Evolutionary conservation across 495 filamentous ascomycete genomes (phyloP), one percentile per base, ranked within the genome.

Genomic region (Lindgomyces ingoldianus): DNA sequence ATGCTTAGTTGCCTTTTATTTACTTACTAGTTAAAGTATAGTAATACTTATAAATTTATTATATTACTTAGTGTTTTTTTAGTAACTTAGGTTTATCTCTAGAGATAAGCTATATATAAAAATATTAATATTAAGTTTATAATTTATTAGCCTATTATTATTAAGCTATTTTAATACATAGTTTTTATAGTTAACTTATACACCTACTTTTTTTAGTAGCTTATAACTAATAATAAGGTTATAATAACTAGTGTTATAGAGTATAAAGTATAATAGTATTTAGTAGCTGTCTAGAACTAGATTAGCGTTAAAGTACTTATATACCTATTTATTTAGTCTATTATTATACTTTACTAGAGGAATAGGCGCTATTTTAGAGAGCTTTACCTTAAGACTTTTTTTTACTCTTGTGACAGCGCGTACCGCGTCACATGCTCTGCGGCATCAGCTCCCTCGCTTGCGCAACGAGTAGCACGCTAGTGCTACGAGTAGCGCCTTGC

Each of bases 1-100:
- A 4, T 6, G 39, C 63, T n/a, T 9, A 19, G 44, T 47, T 16
- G 18, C 29, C 49, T 50, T 69, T 72, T 50, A 49, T n/a, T n/a
- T n/a, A n/a, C n/a, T n/a, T n/a, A n/a, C n/a, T 48, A n/a, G 19
- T 19, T 6, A 6, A 14, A 39, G 6, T 39, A 14, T 39, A 39
- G 33, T 14, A 6, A 39, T 14, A 6, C 14, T n/a, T 47, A 47
- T 16, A 19, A 47, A n/a, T n/a, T 47, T 47, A n/a, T 47, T 19
- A 4, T n/a, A n/a, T 16, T n/a, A n/a, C 8, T 47, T 47, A 4
- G 44, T n/a, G 19, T 47, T n/a, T 8, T 6, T n/a, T 47, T 47
- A n/a, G 44, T 47, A n/a, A 16, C 8, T 19, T 6, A 4, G 44
- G 18, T 47, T 47, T 6, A n/a, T 19, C 19, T 47, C 4, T 39